Percentiles rank a stretch among this genome's conserved stretches.
These are phyloP conservation scores for Moniliophthora roreri DNA, from an alignment of 1,284 basidiomycete genomes.

Conservation along the genomic window DNA sequence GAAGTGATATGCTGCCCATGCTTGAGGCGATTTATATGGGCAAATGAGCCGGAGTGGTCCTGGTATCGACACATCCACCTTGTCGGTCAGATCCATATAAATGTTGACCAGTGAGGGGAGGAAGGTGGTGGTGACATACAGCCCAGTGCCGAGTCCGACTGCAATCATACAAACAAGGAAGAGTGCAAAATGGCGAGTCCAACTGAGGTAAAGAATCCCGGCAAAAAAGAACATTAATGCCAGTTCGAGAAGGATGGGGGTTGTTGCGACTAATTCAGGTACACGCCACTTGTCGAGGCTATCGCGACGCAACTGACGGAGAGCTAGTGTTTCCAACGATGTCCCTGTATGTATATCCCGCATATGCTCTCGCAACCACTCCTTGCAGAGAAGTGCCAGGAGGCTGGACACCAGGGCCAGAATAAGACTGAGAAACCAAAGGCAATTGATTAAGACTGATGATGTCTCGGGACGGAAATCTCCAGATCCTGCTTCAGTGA, in stretches of 20 bases:
- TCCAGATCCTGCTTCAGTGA: neutral
- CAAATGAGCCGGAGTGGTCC: neutral
- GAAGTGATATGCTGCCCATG: neutral
- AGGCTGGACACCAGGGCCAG: constrained; percentile 3
- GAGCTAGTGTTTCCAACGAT: neutral
- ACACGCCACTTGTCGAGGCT: constrained; percentile 4
- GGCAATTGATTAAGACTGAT: constrained; percentile 3
- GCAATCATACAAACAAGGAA: neutral
- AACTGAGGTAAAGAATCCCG: constrained; percentile 3
- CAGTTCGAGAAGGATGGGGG: constrained; percentile 4
- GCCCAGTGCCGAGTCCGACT: neutral
- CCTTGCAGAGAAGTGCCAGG: constrained; percentile 10
- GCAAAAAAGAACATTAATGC: constrained; percentile 8
- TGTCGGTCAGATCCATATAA: neutral
- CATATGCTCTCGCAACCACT: constrained; percentile 9
- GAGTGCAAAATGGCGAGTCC: neutral
- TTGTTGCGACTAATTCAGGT: neutral
- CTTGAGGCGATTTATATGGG: neutral
- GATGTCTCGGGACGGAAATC: neutral
- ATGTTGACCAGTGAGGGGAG: neutral
- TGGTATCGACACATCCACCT: neutral
- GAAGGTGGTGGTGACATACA: neutral
- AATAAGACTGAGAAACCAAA: constrained; percentile 14
- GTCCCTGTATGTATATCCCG: neutral
- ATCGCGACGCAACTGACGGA: constrained; percentile 10